Percentiles rank a stretch among this genome's conserved stretches.
Evolutionary conservation across 1,284 basidiomycete species (phyloP).

Genomic region (Naganishia cerealis): DNA sequence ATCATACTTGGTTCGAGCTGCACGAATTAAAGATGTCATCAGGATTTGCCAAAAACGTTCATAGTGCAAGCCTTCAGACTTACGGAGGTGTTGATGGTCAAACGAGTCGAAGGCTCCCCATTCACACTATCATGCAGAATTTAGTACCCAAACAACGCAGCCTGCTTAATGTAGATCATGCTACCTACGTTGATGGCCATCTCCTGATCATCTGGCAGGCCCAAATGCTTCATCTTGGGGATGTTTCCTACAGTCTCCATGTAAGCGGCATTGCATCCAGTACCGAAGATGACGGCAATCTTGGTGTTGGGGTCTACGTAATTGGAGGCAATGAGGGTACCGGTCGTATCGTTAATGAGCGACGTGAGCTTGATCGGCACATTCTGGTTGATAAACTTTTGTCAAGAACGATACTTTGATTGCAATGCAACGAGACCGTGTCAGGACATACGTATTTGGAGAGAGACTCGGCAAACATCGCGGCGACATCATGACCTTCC

Average conservation of each 20-base stretch:
- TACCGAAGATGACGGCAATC: conserved; percentile 96
- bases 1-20: conserved; percentile 87
- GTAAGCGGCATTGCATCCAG: conserved; percentile 96
- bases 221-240: conserved; percentile 71
- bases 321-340: conserved; percentile 92
- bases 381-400: conserved; percentile 40
- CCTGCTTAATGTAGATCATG: not conserved
- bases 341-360: conserved; percentile 95
- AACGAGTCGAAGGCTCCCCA: conserved; percentile 97
- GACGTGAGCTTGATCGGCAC: conserved; percentile 75
- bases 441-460: conserved; percentile 59
- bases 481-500: conserved; percentile 88
- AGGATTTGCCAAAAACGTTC: not conserved
- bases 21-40: not conserved
- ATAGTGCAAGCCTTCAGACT: conserved; percentile 34
- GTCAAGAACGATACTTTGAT: not conserved
- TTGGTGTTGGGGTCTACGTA: conserved; percentile 89
- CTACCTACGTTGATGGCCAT: conserved; percentile 88
- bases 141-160: not conserved
- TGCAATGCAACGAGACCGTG: not conserved
- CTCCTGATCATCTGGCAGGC: conserved; percentile 66
- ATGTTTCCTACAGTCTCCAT: conserved; percentile 83
- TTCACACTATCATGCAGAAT: conserved; percentile 44
- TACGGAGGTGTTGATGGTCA: conserved; percentile 82
- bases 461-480: conserved; percentile 83